phyloP scores from a whole-genome alignment of 2,329 filamentous ascomycete genomes.

The Monosporascus sp. region DNA sequence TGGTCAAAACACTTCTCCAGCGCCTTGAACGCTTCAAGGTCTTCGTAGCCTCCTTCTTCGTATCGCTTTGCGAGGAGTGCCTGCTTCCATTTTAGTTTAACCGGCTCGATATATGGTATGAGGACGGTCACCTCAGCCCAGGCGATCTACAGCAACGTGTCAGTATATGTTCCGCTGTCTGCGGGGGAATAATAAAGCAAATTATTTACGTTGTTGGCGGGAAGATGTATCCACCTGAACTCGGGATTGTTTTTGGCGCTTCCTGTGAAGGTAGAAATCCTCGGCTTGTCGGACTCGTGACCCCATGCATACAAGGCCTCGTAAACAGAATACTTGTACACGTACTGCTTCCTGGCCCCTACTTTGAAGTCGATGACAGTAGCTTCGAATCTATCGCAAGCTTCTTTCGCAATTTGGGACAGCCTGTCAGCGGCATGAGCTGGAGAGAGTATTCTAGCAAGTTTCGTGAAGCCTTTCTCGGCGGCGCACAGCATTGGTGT shows the following conservation, averaged over 20 bases:
- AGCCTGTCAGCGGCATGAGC: slow-evolving; percentile 27
- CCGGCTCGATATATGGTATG: too few species aligned
- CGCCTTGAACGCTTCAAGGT: slow-evolving; percentile 59
- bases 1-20: slow-evolving; percentile 57
- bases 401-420: slow-evolving; percentile 34
- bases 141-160: slow-evolving; percentile 38
- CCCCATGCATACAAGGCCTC: slow-evolving; percentile 47
- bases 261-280: slow-evolving; percentile 37
- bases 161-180: slow-evolving; percentile 9
- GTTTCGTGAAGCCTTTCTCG: slow-evolving; percentile 29
- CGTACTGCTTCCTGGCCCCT: slow-evolving; percentile 36
- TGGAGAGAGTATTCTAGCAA: slow-evolving; percentile 34
- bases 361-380: slow-evolving; percentile 48
- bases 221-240: slow-evolving; percentile 49
- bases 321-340: slow-evolving; percentile 42
- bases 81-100: slow-evolving; percentile 9
- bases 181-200: background rate
- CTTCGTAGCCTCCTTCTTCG: slow-evolving; percentile 54
- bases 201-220: slow-evolving; percentile 40
- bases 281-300: slow-evolving; percentile 38
- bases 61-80: slow-evolving; percentile 57
- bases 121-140: slow-evolving; percentile 48
- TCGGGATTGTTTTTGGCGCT: slow-evolving; percentile 40
- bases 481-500: slow-evolving; percentile 37
- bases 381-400: slow-evolving; percentile 44